Percentiles rank a stretch among this genome's conserved stretches.
Evolutionary conservation across 2,329 filamentous ascomycete genomes (phyloP).

Genomic region (Tricladium varicosporioides): DNA sequence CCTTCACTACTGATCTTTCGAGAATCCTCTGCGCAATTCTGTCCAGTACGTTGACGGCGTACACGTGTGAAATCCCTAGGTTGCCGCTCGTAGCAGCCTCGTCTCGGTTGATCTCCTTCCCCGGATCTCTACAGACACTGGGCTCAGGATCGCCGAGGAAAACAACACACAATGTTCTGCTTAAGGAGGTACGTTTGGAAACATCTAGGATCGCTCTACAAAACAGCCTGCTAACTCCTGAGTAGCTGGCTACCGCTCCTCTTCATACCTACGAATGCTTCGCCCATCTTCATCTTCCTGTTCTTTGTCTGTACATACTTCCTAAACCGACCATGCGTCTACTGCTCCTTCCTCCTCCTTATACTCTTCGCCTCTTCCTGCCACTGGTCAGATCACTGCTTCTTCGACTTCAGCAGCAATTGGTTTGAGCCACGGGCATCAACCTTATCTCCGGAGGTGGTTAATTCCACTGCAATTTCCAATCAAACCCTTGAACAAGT

Average conservation of each 20-base stretch:
- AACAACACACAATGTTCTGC: conserved; percentile 54
- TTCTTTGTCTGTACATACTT: conserved; percentile 94
- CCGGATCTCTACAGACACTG: conserved; percentile 26
- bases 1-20: background rate
- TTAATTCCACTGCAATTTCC: conserved; percentile 26
- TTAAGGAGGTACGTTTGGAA: conserved; percentile 50
- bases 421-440: conserved; percentile 80
- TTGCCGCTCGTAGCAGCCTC: background rate
- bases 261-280: conserved; percentile 84
- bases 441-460: conserved; percentile 20
- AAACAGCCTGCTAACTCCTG: conserved; percentile 18
- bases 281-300: conserved; percentile 80
- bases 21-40: background rate
- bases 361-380: conserved; percentile 92
- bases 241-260: conserved; percentile 80
- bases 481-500: conserved; percentile 36
- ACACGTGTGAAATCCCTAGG: background rate
- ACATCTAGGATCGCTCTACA: background rate
- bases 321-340: conserved; percentile 93
- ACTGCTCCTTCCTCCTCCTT: conserved; percentile 93
- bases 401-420: conserved; percentile 87
- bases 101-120: conserved; percentile 3
- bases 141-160: conserved; percentile 11
- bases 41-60: background rate
- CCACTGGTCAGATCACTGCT: conserved; percentile 85